A percentile compares a stretch with the other conserved stretches of the same genome.
Conservation (phyloP, 73 alveolate species). For the Tetrahymena elliotti region DNA sequence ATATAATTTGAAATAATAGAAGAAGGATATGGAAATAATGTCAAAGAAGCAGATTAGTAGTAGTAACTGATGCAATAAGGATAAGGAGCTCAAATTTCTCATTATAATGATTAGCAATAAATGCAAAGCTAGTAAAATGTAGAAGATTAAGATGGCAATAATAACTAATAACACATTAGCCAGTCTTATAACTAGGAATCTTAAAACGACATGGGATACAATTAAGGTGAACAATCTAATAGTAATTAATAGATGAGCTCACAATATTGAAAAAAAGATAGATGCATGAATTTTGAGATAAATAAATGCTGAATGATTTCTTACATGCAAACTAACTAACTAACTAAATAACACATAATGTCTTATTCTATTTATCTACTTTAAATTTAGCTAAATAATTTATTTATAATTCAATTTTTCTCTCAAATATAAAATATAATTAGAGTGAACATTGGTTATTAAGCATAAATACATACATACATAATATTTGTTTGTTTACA, state of each 20-base stretch:
- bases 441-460: neutral
- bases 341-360: neutral
- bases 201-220: neutral
- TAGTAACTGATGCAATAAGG: neutral
- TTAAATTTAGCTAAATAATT: too few relatives aligned
- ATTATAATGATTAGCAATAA: neutral
- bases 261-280: neutral
- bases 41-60: neutral
- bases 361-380: neutral
- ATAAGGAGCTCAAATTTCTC: neutral
- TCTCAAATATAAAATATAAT: neutral
- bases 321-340: too few relatives aligned
- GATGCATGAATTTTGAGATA: neutral
- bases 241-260: neutral
- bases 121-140: neutral
- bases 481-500: neutral
- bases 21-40: neutral
- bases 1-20: neutral
- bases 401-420: neutral
- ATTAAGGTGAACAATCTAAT: neutral
- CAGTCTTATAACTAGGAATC: neutral
- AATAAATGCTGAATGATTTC: too few relatives aligned
- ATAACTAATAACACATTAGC: neutral
- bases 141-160: neutral
- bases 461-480: neutral